Base-by-base conservation (phyloP, 176 grass and related monocot genomes). In the Tillandsia fasciculata region DNA sequence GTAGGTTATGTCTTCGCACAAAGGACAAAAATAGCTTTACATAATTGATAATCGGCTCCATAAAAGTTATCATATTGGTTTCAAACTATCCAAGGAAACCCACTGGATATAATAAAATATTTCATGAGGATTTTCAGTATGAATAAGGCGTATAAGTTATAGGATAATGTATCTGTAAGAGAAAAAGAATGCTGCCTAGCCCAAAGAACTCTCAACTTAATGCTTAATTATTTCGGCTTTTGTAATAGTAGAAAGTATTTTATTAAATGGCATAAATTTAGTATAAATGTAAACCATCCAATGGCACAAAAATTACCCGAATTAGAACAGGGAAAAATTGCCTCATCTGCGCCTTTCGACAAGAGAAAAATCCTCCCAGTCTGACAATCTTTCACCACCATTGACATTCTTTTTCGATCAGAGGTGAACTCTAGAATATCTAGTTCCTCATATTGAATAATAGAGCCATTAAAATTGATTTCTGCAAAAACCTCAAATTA, bases 341-440 rank as follows among this genome's bases (percentile, higher is more conserved):
- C 83, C 87, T 96, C 92, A 87, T 91, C 88, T 64, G 92, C 92
- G 68, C 92, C 92, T 88, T 96, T 96, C 11, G 86, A 72, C 65
- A 96, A 76, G 65, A 96, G 88, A 70, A 89, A 63, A 67, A 87
- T 83, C 61, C 79, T 88, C 71, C 76, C 88, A 83, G 49, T 84
- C 51, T 83, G 64, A 12, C 26, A 65, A 63, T 92, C 84, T 70
- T 85, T 92, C 48, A 89, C 79, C 64, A 92, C 79, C 56, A 89
- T 71, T 61, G 92, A 96, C 92, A 92, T 96, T 87, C 86, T 89
- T 80, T 91, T 96, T 54, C 92, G 83, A 77, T 96, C 88, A 74
- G 92, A 96, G 80, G 92, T 92, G 70, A 96, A 96, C 75, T 96
- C 92, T 53, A 96, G 68, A 80, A 81, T 73, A 68, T 92, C 83